Evolutionary conservation across 129 eudicot species (phyloP).

Genomic region (Oenanthe sinensis): DNA sequence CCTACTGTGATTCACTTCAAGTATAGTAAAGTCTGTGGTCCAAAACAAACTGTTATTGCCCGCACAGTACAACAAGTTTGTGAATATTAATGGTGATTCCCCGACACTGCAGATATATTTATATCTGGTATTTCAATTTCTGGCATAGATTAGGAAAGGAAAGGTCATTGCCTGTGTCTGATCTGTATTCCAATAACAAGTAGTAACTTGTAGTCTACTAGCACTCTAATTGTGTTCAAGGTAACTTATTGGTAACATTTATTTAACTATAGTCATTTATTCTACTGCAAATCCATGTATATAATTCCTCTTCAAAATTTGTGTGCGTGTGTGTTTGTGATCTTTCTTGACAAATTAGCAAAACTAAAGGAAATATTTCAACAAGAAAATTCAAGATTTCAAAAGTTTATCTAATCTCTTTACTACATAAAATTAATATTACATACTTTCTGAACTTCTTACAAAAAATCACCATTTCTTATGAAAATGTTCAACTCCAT

Average conservation of each 20-base stretch:
- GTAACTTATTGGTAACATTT: neutral
- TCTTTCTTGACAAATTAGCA: too few relatives aligned
- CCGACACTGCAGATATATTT: neutral
- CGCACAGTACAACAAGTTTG: neutral
- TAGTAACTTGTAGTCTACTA: neutral
- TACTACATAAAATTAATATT: too few relatives aligned
- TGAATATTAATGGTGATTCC: neutral
- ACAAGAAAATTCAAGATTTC: too few relatives aligned
- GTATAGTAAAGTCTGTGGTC: neutral
- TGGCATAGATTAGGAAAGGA: neutral
- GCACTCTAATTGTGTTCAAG: neutral
- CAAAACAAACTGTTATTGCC: neutral
- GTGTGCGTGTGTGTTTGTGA: too few relatives aligned
- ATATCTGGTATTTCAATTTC: neutral
- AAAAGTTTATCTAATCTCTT: too few relatives aligned
- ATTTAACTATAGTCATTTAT: neutral
- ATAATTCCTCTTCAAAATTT: too few relatives aligned
- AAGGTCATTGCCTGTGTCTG: neutral
- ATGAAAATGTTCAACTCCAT: too few relatives aligned
- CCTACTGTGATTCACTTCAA: constrained; percentile 6
- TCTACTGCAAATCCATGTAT: too few relatives aligned
- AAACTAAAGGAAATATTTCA: too few relatives aligned
- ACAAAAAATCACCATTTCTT: too few relatives aligned
- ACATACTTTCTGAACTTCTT: too few relatives aligned
- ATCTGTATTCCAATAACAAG: neutral